Base-by-base conservation (phyloP, 352 stramenopile genomes). In the Plasmopara muralis region DNA sequence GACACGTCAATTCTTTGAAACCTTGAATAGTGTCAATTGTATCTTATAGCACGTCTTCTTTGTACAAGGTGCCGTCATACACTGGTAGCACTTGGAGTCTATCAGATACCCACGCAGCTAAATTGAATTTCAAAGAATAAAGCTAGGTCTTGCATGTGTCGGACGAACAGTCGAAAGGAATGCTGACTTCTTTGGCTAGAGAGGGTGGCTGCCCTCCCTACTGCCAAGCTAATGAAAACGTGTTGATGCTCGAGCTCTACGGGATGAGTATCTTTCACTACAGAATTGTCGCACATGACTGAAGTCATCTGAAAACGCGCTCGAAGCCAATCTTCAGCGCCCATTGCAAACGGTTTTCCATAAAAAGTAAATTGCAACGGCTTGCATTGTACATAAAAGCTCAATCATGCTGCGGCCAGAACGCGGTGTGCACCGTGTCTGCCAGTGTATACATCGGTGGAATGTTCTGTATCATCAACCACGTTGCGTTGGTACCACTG, bases 391-490 rank as follows among this genome's bases (percentile, higher is more conserved):
- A 66, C 49, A 33, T 47, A 20, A 79, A 79, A 6, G 45, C 41
- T 9, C 16, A 39, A 42, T 70, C 68, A 7, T 62, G 43, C 9
- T 48, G 15, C 9, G 66, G 51, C 5, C 43, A 33, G 40, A 83
- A 79, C 29, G 64, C 69, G 6, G 51, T 63, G 35, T 43, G 44
- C 9, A 61, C 54, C 2, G 60, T 62, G 15, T 66, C 51, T 2
- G 66, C 55, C 13, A 79, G 14, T 18, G 69, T 66, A 42, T 77
- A 62, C 31, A 83, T 57, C 38, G 69, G 72, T 15, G 61, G 66
- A n/a, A 83, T 39, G 14, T 77, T 66, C 34, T 40, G 8, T 2
- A 59, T 60, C 16, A 30, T 64, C 15, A 83, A 46, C 47, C 72
- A 83, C 14, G 47, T 68, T 47, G 41, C 42, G 34, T 59, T 62